Conservation (phyloP, 78 protist species). For the Dictyostelium citrinum region DNA sequence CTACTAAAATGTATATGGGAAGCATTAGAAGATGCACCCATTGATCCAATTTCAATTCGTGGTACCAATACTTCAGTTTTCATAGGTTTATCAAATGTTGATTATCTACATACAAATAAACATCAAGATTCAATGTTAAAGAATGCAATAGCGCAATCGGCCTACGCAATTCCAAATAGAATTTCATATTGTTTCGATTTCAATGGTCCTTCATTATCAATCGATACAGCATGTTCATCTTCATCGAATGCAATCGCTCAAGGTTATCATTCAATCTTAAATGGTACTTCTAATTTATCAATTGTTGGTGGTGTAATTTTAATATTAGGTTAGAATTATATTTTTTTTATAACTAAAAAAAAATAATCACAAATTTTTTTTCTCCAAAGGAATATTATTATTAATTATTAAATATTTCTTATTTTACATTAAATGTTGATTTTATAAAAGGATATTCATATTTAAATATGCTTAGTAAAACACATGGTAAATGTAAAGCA, state of each 20-base stretch:
- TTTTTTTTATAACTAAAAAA: too few species aligned
- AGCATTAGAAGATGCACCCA: constrained; percentile 75
- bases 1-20: constrained; percentile 58
- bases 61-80: constrained; percentile 63
- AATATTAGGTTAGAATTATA: constrained; percentile 11
- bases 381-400: too few species aligned
- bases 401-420: too few species aligned
- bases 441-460: not conserved
- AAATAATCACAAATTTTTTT: not conserved
- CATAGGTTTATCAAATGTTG: constrained; percentile 21
- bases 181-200: constrained; percentile 83
- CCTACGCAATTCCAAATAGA: constrained; percentile 72
- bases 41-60: constrained; percentile 19
- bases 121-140: not conserved
- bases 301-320: constrained; percentile 23
- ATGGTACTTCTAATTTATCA: constrained; percentile 22
- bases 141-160: not conserved
- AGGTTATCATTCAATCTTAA: constrained; percentile 52
- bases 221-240: constrained; percentile 77
- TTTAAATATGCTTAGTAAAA: not conserved
- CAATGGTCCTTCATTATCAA: constrained; percentile 76
- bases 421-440: not conserved
- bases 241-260: constrained; percentile 79
- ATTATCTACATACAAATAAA: not conserved
- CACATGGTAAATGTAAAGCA: not conserved